Evolutionary conservation across 139 green algal species (phyloP).

Genomic region (Spirogloea muscicola): DNA sequence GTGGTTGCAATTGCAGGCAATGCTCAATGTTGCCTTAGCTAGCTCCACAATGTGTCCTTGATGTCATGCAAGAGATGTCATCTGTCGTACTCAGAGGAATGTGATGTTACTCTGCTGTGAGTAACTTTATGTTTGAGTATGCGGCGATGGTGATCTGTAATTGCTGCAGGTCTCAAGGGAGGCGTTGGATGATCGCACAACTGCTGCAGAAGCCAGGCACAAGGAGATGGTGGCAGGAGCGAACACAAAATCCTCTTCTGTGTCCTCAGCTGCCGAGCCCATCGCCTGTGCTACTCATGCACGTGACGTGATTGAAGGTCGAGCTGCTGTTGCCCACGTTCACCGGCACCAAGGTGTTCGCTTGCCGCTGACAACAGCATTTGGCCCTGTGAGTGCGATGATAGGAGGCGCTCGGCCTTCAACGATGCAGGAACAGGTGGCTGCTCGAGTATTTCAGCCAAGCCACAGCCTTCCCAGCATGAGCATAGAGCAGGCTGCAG

Average conservation of each 20-base stretch:
- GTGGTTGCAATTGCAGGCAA: no score
- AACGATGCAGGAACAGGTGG: constrained; percentile 35
- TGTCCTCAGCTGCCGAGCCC: no score
- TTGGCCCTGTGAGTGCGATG: constrained; percentile 32
- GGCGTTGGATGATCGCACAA: constrained; percentile 29
- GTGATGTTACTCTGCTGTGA: no score
- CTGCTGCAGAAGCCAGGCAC: constrained; percentile 46
- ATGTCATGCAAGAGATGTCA: no score
- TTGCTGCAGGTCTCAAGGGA: no score
- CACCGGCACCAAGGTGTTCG: neutral
- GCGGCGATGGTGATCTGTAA: no score
- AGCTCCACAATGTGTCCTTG: no score
- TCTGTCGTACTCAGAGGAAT: no score
- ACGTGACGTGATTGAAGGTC: constrained; percentile 58
- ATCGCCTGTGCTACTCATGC: constrained; percentile 38
- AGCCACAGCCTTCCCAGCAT: constrained; percentile 70
- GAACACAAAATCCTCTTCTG: no score
- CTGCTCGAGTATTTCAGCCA: constrained; percentile 67
- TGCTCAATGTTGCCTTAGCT: no score
- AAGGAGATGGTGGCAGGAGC: constrained; percentile 1
- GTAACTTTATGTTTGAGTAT: no score
- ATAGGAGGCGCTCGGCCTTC: constrained; percentile 51
- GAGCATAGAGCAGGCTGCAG: constrained; percentile 52
- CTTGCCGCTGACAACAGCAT: no score
- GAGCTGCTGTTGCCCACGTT: neutral